Percentiles rank a stretch among this genome's conserved stretches.
These are phyloP conservation scores for Alisma plantagoaquatica DNA, from an alignment of 106 monocot genomes.

Conservation along the genomic window DNA sequence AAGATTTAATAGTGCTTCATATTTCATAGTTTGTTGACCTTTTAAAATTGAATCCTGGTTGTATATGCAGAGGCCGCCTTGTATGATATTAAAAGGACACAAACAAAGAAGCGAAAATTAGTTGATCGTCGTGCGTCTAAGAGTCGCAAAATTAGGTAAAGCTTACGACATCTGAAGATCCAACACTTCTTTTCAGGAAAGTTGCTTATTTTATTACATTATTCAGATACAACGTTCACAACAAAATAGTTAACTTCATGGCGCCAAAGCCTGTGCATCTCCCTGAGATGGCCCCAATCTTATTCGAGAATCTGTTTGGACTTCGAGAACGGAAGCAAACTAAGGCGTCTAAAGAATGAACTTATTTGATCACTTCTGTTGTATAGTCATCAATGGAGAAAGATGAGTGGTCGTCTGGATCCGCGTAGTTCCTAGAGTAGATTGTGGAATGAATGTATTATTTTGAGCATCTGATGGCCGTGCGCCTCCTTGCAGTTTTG, in stretches of 20 bases:
- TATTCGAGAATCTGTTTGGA: slow-evolving; percentile 92
- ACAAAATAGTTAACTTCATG: slow-evolving; percentile 97
- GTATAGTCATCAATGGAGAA: no score
- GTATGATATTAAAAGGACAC: slow-evolving; percentile 61
- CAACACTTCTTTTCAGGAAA: background rate
- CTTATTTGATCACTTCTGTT: no score
- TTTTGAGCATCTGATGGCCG: no score
- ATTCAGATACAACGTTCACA: slow-evolving; percentile 80
- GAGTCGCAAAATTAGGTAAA: slow-evolving; percentile 79
- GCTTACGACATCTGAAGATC: background rate
- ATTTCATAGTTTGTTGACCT: no score
- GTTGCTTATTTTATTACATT: background rate
- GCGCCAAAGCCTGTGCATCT: slow-evolving; percentile 64
- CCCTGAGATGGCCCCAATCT: slow-evolving; percentile 64
- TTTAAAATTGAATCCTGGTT: no score
- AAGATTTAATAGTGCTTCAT: no score
- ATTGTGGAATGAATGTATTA: no score
- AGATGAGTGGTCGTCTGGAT: no score
- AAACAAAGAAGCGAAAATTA: slow-evolving; percentile 67
- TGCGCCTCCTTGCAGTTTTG: no score
- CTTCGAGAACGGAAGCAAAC: slow-evolving; percentile 9
- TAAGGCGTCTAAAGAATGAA: no score
- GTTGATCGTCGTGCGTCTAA: slow-evolving; percentile 89
- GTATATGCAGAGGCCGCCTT: slow-evolving; percentile 54
- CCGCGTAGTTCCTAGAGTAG: no score